Conservation (phyloP, 163 green algal genomes). For the Trebouxiophyceae sp. region DNA sequence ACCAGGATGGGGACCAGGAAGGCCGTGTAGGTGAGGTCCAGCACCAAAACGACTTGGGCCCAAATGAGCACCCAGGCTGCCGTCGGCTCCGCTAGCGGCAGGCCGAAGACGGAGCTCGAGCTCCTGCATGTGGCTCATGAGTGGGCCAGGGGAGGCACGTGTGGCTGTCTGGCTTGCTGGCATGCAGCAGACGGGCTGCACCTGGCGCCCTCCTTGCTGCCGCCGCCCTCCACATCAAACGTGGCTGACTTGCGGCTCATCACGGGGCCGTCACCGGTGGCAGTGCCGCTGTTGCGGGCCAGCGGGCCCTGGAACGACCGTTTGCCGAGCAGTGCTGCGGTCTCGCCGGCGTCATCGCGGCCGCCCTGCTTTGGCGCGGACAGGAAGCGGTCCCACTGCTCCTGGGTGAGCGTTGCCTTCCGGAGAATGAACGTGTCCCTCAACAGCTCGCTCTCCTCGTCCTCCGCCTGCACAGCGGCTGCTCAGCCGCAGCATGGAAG, state of each 20-base stretch:
- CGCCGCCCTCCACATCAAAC: background rate
- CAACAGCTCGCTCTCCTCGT: slow-evolving; percentile 2
- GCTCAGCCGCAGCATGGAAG: too few relatives aligned
- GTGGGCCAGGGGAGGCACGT: too few relatives aligned
- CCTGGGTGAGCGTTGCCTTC: slow-evolving; percentile 1
- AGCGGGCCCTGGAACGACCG: background rate
- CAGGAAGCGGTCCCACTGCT: slow-evolving; percentile 10
- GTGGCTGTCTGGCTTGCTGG: background rate
- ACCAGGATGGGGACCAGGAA: slow-evolving; percentile 28
- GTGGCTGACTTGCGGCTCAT: background rate
- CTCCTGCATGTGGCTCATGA: slow-evolving; percentile 7
- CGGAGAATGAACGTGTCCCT: slow-evolving; percentile 2
- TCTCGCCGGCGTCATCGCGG: background rate
- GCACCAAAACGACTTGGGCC: slow-evolving; percentile 29
- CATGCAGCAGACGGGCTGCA: background rate
- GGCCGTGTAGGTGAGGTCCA: slow-evolving; percentile 53
- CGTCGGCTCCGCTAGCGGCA: slow-evolving; percentile 27
- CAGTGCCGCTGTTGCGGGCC: background rate
- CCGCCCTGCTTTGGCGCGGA: too few relatives aligned
- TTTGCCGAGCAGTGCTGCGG: background rate
- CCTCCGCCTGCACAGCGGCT: too few relatives aligned
- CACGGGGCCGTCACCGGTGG: background rate
- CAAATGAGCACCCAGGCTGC: slow-evolving; percentile 17
- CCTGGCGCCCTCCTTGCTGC: background rate
- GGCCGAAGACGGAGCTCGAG: slow-evolving; percentile 22